Evolutionary conservation across 2,329 filamentous ascomycete species (phyloP), one percentile per base, ranked within the genome.

Genomic region (Ophiognomonia clavigignenti-juglandacearum): DNA sequence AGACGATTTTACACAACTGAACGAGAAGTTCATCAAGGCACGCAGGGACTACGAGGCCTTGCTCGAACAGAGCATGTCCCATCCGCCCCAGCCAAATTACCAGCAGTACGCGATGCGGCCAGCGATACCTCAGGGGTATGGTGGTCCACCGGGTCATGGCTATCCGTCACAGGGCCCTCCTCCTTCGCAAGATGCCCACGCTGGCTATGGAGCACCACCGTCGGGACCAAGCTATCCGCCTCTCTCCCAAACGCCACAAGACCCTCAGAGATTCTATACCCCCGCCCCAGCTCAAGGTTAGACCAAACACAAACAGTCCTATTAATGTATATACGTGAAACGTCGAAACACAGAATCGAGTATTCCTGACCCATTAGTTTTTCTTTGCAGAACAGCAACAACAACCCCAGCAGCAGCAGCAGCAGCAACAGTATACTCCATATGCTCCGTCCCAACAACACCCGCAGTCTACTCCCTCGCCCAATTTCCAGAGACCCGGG

Each of bases 21-120:
- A 98, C 61, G 93, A 98, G 67, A 97, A 97, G 70, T 98, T 98
- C 67, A 97, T 98, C 75, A 98, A 98, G 69, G 93, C 93, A 38
- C 85, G 93, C 54, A 82, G 92, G 59, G 93, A 98, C 68, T 98
- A 98, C 64, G 93, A 98, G 68, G 84, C 88, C 24, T 77, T 98
- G n/a, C 74, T 98, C 18, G 93, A 98, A 66, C 86, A 88, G 16
- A 97, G 92, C 47, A 97, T 98, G 92, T 83, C 91, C 1, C 92
- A 96, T 57, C 86, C 91, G n/a, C 82, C 87, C 43, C 86, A 88
- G 60, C 81, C 85, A 39, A 81, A 77, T 55, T 93, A 92, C 62
- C 84, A 86, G 57, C 82, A 88, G 56, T 82, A 82, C 54, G 69
- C 72, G 36, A 71, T 81, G 66, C 71, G 76, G 26, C 76, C 77